Conservation (phyloP, 257 asterid species). For the Solanum chmielewskii region DNA sequence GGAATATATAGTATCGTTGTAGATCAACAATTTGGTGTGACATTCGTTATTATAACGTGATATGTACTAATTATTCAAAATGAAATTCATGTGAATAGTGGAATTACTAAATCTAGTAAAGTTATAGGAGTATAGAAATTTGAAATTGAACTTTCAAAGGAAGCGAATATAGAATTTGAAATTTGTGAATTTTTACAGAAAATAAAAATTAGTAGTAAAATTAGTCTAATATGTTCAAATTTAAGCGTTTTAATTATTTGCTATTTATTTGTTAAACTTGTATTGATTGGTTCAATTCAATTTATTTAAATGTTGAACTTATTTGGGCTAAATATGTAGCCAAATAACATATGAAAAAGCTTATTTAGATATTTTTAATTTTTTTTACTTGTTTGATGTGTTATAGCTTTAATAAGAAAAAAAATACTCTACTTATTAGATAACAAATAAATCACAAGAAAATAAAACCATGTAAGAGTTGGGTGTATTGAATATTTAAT, state of each 20-base stretch:
- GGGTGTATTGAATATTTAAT: background rate
- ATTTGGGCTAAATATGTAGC: background rate
- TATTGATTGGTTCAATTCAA: background rate
- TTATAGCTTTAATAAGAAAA: background rate
- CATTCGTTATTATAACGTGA: background rate
- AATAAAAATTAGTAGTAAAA: background rate
- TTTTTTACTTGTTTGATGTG: background rate
- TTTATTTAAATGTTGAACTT: background rate
- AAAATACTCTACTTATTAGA: background rate
- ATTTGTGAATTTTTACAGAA: no score
- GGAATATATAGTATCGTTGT: background rate
- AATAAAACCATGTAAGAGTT: background rate
- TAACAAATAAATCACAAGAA: background rate
- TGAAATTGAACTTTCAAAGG: background rate
- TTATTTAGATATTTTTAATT: no score
- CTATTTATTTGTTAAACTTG: background rate
- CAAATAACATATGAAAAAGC: background rate
- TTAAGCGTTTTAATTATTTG: background rate
- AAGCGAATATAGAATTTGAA: no score
- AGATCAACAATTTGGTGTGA: background rate
- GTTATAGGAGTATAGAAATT: background rate
- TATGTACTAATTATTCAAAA: background rate
- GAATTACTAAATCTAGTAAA: background rate
- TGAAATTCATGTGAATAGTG: background rate
- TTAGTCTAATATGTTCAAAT: background rate